Base-by-base conservation (phyloP, 164 flowering plant species). In the Aristolochia californica region DNA sequence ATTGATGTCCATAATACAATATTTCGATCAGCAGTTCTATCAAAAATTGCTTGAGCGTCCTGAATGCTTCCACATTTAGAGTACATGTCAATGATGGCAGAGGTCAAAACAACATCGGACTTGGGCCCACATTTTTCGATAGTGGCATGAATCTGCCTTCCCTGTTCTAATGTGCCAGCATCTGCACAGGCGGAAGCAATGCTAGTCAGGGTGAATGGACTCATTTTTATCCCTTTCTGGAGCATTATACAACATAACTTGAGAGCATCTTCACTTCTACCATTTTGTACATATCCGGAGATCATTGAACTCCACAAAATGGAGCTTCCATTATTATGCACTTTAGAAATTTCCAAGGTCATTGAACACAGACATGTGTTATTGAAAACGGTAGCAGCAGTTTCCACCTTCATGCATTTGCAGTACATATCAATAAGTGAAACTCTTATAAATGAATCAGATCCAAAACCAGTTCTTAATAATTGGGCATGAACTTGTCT, bases 31-130 rank as follows among this genome's bases (percentile, higher is more conserved):
- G 34, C 30, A 25, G 57, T 52, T 55, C 74, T 71, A 27, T 56
- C n/a, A 40, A 85, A 83, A 23, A 78, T 53, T 30, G 57, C 70
- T 61, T 48, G 48, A 60, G 96, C 86, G 59, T 75, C 78, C n/a
- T 66, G 66, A 62, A 81, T 59, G 59, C 71, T 70, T 27, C 95
- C 91, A 71, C 82, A 79, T 71, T 84, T 86, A 21, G 85, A 67
- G 53, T 86, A 86, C 95, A 86, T 84, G 63, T 80, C 88, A 43
- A 84, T 58, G 21, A 81, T 57, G 0, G 89, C 70, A 40, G 84
- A 80, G 45, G 56, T 62, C 57, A 85, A 48, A 55, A 76, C 55
- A 58, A 59, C 68, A 69, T 87, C 87, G 24, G 58, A 28, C 25
- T 52, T 27, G 57, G 69, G 75, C 5, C 88, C 85, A 45, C 51